A percentile compares a stretch with the other conserved stretches of the same genome.
phyloP scores from a whole-genome alignment of 2,329 filamentous ascomycete genomes.

The Nemania sp. region DNA sequence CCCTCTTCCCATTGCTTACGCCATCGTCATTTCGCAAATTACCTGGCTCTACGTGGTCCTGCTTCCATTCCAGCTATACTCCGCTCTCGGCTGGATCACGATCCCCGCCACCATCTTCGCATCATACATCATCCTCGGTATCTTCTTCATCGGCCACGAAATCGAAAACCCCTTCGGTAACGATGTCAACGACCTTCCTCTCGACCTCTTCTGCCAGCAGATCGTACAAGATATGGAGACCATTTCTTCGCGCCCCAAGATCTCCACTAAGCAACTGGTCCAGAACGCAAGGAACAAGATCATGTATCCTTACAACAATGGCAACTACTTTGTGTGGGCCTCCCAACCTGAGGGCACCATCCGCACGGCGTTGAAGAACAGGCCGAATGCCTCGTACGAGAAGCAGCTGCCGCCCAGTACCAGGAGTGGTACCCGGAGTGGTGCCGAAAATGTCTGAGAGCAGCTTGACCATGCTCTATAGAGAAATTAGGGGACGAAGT shows the following conservation, averaged over 20 bases:
- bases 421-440: neutral
- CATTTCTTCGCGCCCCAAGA: slow-evolving; percentile 70
- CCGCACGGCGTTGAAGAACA: slow-evolving; percentile 45
- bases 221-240: slow-evolving; percentile 80
- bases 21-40: slow-evolving; percentile 86
- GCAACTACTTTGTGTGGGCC: slow-evolving; percentile 48
- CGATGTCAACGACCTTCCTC: slow-evolving; percentile 84
- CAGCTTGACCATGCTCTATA: neutral
- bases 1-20: slow-evolving; percentile 84
- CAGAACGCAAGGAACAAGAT: slow-evolving; percentile 60
- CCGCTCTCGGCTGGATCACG: slow-evolving; percentile 74
- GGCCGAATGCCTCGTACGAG: slow-evolving; percentile 41
- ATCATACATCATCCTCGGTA: slow-evolving; percentile 85
- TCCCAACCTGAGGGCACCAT: slow-evolving; percentile 48
- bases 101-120: slow-evolving; percentile 80
- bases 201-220: slow-evolving; percentile 82
- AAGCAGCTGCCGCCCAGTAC: neutral
- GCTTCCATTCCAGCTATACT: slow-evolving; percentile 83
- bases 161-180: slow-evolving; percentile 88
- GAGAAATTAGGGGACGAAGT: neutral
- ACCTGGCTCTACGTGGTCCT: slow-evolving; percentile 86
- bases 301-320: slow-evolving; percentile 60
- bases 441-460: slow-evolving; percentile 26
- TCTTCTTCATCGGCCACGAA: slow-evolving; percentile 79
- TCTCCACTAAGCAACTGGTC: slow-evolving; percentile 64